Base-by-base conservation (phyloP, 176 grass and related monocot genomes). In the Carex pumila region DNA sequence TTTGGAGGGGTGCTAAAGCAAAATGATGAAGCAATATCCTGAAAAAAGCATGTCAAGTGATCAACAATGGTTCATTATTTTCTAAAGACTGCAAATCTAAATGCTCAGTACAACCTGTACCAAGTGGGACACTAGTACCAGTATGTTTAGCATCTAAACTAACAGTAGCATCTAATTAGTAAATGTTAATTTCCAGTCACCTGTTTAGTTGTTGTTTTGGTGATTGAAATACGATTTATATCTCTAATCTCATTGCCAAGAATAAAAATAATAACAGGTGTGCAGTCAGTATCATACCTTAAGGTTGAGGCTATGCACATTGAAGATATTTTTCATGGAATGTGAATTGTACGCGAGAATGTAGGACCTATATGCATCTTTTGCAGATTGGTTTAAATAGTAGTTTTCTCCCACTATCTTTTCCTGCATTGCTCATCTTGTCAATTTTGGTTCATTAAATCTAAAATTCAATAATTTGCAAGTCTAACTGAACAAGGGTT, bases 331-430 rank as follows among this genome's bases (percentile, higher is more conserved):
- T 84, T 93, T 95, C 95, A 98, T 93, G 18, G 92, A 90, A 81
- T 98, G 95, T 53, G 95, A 98, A 65, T 95, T 91, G 36, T 98
- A 95, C 10, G 95, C 81, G 57, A 95, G 84, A 76, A 98, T 87
- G 7, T 98, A 98, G 74, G 95, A 93, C 69, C 88, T 90, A 73
- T 95, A 98, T 14, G 95, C 95, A 84, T 98, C 95, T 88, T 95
- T 98, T 13, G 95, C 92, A 75, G 95, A 98, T 29, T 95, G 92
- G 65, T 88, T 87, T 39, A 98, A 68, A 87, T 89, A 98, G 83
- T 95, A 98, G 58, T 98, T 98, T 61, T 91, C 90, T 1, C 87
- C 86, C 55, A 91, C 88, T 79, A 97, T 91, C 50, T 91, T 97
- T 69, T 97, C 94, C 94, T 97, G 89, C 39, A 65, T 47, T 78